Base-by-base conservation (phyloP, 352 stramenopile genomes). In the Globisporangium middletonii region DNA sequence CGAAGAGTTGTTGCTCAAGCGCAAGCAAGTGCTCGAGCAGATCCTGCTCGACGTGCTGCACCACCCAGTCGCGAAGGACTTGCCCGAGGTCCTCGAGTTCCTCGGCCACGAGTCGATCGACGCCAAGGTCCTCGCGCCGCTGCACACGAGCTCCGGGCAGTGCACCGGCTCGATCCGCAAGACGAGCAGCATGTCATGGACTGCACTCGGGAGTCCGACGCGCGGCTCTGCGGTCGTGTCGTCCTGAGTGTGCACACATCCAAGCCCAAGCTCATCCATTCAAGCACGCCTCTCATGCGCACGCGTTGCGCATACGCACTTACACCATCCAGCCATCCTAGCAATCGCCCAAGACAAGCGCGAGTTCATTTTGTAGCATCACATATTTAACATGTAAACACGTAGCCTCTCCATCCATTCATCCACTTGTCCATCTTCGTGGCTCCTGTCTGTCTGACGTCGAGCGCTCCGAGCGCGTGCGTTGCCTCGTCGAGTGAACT, bases 151-250 rank as follows among this genome's bases (percentile, higher is more conserved):
- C 57, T 56, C 59, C 4, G 68, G 65, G 41, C 77, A 79, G 62
- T 87, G 77, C 63, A 80, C 71, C 23, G 73, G 71, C 48, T 89
- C 79, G n/a, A 86, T 89, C 62, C 79, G 75, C 57, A 88, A 88
- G 59, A 89, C 79, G 33, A 81, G 69, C 27, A 83, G 75, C 59
- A 75, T 75, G n/a, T 77, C 71, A 35, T 89, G 79, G 79, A 75
- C 77, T 18, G 23, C 23, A 23, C 23, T 23, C 23, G 23, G 23
- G 23, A 23, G 23, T 23, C 50, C 57, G 41, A 57, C 57, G 57
- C 57, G 57, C 50, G 33, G 57, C 33, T 58, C 57, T 1, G 30
- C 57, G 38, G 56, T 63, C 48, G 56, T 48, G 33, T 63, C 55
- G 11, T 65, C 48, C 19, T 65, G 49, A 62, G 30, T 27, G 18